Base-by-base conservation (phyloP, 2,329 filamentous ascomycete species). In the Escovopsis weberi region DNA sequence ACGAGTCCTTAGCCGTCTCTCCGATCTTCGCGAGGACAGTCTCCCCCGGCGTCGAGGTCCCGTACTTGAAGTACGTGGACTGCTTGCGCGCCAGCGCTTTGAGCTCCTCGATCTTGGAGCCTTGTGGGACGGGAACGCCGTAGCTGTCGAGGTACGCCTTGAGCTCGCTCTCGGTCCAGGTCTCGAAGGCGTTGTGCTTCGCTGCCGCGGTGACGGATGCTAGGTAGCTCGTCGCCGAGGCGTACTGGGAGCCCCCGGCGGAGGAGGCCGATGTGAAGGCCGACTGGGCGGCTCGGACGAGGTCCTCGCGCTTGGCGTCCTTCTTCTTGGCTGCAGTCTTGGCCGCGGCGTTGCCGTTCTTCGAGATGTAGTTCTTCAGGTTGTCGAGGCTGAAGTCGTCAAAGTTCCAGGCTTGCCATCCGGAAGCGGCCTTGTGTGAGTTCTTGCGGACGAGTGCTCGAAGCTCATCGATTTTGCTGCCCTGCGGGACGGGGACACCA, bases 91-190 rank as follows among this genome's bases (percentile, higher is more conserved):
- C 84, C 45, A 76, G 68, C 8, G 82, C 81, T 47, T 76, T 75
- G 18, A 89, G 68, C 55, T 86, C 72, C 46, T 88, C 81, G 43
- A 78, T 52, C 44, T 67, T 80, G 15, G 77, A 78, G 6, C 79
- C 79, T 57, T 85, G 80, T 37, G 79, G 80, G 35, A 74, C 68
- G 4, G 68, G 61, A 35, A 89, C 66, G 33, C 85, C 85, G 49
- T 86, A 89, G 47, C 77, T 82, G 56, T 89, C 84, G 6, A 89
- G 73, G 55, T 88, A 89, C 1, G 74, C 66, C 68, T 89, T 88
- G 47, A 91, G 67, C 26, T 89, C 82, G 38, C 72, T 73, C 53
- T 77, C 72, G 43, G 71, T 82, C 84, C 84, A 89, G 1, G 74
- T 75, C 41, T 86, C 77, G 49, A 89, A 89, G 1, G 74, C 67